Evolutionary conservation across 495 filamentous ascomycete species (phyloP).

Genomic region (Annulohypoxylon maeteangense): DNA sequence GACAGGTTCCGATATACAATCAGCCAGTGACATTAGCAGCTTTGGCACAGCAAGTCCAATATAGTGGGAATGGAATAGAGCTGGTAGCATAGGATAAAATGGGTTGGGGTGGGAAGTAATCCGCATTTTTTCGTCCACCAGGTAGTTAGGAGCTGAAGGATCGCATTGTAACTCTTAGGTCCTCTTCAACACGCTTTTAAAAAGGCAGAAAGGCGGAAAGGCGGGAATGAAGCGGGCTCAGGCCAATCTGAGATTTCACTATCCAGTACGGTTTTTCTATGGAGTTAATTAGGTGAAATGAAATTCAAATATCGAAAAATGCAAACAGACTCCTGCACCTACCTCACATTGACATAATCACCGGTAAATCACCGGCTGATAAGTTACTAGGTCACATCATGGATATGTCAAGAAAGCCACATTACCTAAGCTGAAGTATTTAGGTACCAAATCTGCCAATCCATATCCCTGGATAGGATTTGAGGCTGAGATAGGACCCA

Average conservation of each 20-base stretch:
- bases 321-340: no score
- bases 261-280: background rate
- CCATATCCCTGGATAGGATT: conserved; percentile 21
- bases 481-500: conserved; percentile 38
- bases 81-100: conserved; percentile 25
- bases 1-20: conserved; percentile 43
- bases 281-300: background rate
- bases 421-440: background rate
- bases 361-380: background rate
- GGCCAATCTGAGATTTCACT: conserved; percentile 1
- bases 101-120: background rate
- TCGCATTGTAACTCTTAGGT: conserved; percentile 15
- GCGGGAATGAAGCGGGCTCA: background rate
- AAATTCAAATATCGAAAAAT: conserved; percentile 6
- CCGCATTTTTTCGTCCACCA: conserved; percentile 2
- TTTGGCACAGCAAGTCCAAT: conserved; percentile 46
- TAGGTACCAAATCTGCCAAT: background rate
- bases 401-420: background rate
- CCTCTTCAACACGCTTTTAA: background rate
- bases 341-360: no score
- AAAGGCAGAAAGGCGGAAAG: no score
- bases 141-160: conserved; percentile 22
- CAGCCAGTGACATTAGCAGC: conserved; percentile 45
- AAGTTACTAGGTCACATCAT: background rate
- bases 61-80: conserved; percentile 23